A percentile compares a stretch with the other conserved stretches of the same genome.
phyloP scores from a whole-genome alignment of 306 rosid genomes.

The Begonia peltatifolia region DNA sequence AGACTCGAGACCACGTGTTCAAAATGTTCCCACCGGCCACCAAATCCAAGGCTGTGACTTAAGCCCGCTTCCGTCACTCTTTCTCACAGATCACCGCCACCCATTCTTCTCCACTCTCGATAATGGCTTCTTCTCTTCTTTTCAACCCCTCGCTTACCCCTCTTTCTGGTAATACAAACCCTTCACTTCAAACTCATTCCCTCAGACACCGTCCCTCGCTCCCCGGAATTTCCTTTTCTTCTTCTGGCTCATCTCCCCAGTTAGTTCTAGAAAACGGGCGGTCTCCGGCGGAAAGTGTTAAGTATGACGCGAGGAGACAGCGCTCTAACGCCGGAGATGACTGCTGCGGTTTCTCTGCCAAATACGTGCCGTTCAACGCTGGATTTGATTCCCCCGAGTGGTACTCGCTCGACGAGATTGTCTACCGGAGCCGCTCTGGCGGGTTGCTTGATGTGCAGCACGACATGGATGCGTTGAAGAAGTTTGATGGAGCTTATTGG shows the following conservation, averaged over 20 bases:
- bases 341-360: constrained; percentile 33
- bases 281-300: constrained; percentile 40
- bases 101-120: neutral
- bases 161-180: constrained; percentile 15
- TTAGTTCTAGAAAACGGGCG: constrained; percentile 14
- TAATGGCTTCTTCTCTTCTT: constrained; percentile 33
- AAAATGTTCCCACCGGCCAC: neutral
- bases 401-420: constrained; percentile 77
- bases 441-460: constrained; percentile 70
- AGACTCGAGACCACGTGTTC: no score
- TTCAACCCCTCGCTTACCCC: constrained; percentile 30
- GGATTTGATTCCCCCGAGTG: constrained; percentile 33
- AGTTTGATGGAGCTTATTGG: constrained; percentile 69
- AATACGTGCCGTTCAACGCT: constrained; percentile 58
- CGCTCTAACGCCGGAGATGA: constrained; percentile 8
- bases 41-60: neutral
- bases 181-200: neutral
- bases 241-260: constrained; percentile 22
- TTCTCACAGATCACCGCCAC: constrained; percentile 19
- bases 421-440: constrained; percentile 74
- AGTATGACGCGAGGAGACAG: constrained; percentile 61
- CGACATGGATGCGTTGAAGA: constrained; percentile 42
- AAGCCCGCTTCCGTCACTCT: no score
- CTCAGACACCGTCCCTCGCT: constrained; percentile 9
- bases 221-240: constrained; percentile 14